Evolutionary conservation across 345 rosid genomes (phyloP).

Genomic region (Syzygium oleosum): DNA sequence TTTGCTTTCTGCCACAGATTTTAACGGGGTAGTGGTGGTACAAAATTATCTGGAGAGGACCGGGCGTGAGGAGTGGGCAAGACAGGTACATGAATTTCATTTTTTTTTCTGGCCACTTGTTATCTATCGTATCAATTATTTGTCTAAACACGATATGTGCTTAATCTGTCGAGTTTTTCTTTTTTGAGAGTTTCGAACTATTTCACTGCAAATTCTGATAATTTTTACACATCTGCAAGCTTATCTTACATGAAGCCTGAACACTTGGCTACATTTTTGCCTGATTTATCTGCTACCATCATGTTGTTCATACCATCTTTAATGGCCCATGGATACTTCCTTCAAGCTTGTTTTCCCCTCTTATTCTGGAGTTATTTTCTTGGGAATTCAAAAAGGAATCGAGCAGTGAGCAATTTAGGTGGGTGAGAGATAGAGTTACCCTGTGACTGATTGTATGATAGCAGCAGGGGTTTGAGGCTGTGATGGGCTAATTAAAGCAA

Average conservation of each 20-base stretch:
- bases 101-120: not conserved
- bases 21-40: slow-evolving; percentile 77
- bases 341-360: not conserved
- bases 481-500: not conserved
- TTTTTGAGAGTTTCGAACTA: not conserved
- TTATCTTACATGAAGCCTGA: not conserved
- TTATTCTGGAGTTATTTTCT: not conserved
- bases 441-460: not conserved
- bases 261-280: not conserved
- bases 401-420: not conserved
- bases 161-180: not conserved
- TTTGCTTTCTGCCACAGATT: slow-evolving; percentile 53
- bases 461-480: not conserved
- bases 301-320: not conserved
- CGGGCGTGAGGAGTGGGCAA: slow-evolving; percentile 86
- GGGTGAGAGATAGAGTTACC: not conserved
- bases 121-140: not conserved
- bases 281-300: not conserved
- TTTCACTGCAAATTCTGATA: not conserved
- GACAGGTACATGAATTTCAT: slow-evolving; percentile 39
- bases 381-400: not conserved
- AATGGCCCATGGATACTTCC: not conserved
- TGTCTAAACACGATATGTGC: not conserved
- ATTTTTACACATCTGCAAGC: not conserved
- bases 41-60: slow-evolving; percentile 81